These are phyloP conservation scores for Serendipita vermifera DNA, from an alignment of 768 basidiomycete genomes.

Conservation along the genomic window DNA sequence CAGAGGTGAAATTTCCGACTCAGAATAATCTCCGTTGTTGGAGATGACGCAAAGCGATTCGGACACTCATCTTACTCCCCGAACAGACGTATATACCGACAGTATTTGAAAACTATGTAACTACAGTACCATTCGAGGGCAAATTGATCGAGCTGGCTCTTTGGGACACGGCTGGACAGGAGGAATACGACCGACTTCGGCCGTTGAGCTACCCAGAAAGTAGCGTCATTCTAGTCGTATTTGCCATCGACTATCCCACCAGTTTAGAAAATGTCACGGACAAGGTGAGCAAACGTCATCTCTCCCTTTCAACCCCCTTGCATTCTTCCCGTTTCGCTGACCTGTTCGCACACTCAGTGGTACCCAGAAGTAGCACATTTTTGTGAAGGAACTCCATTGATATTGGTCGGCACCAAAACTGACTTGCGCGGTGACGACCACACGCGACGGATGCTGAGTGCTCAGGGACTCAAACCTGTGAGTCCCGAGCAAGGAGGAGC, in stretches of 20 bases:
- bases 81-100: slow-evolving; percentile 79
- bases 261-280: slow-evolving; percentile 84
- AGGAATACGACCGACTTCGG: slow-evolving; percentile 85
- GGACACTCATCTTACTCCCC: slow-evolving; percentile 10
- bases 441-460: slow-evolving; percentile 75
- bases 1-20: slow-evolving; percentile 52
- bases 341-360: slow-evolving; percentile 48
- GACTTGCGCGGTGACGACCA: slow-evolving; percentile 80
- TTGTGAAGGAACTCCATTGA: slow-evolving; percentile 76
- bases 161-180: slow-evolving; percentile 96
- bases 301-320: background rate
- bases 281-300: slow-evolving; percentile 40
- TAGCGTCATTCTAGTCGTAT: slow-evolving; percentile 86
- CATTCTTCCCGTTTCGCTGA: background rate
- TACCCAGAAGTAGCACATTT: slow-evolving; percentile 87
- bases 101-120: slow-evolving; percentile 90
- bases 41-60: slow-evolving; percentile 13
- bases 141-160: slow-evolving; percentile 91
- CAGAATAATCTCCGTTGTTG: background rate
- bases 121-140: slow-evolving; percentile 71
- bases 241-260: slow-evolving; percentile 85
- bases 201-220: slow-evolving; percentile 81
- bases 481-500: slow-evolving; percentile 65
- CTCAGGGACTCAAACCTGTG: slow-evolving; percentile 77
- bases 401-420: slow-evolving; percentile 88